Base-by-base conservation (phyloP, 202 grass and related monocot species). In the Dendrocalamus latiflorus region DNA sequence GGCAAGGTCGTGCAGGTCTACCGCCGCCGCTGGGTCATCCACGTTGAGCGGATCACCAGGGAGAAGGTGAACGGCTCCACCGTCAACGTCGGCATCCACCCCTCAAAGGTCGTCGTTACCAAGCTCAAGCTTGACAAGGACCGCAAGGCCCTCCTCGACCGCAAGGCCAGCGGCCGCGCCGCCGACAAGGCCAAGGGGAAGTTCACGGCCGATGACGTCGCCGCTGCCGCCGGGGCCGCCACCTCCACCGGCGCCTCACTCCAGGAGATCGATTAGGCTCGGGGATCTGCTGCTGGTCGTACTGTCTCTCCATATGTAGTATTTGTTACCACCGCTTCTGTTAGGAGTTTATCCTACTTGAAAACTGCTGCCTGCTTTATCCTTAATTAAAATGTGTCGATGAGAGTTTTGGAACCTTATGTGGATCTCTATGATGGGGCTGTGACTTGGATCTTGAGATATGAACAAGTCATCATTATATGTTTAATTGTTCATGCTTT, bases 41-140 rank as follows among this genome's bases (percentile, higher is more conserved):
- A 97, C 75, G 79, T 97, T 18, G 95, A 97, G 95, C 59, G 95
- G 59, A 93, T 97, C 82, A 97, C 95, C 68, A 68, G 95, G 15
- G 95, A 97, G 92, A 97, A 97, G 86, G 95, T 97, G 38, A 97
- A 97, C n/a, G 95, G 95, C 14, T 93, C 94, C 28, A 97, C 92
- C 8, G 92, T 97, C 22, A 94, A 94, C 83, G 92, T 97, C 0
- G 95, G 95, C 53, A 91, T 97, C 70, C 87, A 94, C 88, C 90
- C 92, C 4, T 90, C 86, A 24, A 97, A 97, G 90, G 92, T 94
- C 0, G 11, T 93, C 21, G 86, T 97, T 7, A 93, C 92, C 71
- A 97, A 97, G 85, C 86, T 97, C 22, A 97, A 97, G 90, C 95
- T 97, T 14, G 95, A 97, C 92, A 97, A 97, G 88, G 95, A 97